Percentiles rank a stretch among this genome's conserved stretches.
These are phyloP conservation scores for Neurospora intermedia DNA, from an alignment of 495 filamentous ascomycete species.

Conservation along the genomic window DNA sequence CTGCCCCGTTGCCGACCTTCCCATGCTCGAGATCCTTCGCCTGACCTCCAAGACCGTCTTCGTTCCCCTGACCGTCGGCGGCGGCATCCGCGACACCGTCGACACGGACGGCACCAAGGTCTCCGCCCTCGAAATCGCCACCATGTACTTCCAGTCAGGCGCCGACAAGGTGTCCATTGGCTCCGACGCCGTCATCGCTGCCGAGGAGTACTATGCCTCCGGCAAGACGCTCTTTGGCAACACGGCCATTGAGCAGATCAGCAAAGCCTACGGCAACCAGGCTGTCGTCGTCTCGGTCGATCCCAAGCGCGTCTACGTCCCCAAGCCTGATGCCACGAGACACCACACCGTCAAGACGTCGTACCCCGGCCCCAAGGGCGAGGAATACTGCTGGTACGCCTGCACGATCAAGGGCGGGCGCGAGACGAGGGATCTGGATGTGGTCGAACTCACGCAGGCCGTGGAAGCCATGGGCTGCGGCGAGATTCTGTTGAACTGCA, in stretches of 20 bases:
- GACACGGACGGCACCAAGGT: conserved; percentile 83
- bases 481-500: conserved; percentile 92
- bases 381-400: conserved; percentile 90
- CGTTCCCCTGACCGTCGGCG: conserved; percentile 92
- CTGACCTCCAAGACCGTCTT: conserved; percentile 85
- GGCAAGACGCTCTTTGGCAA: conserved; percentile 60
- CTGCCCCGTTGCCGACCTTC: conserved; percentile 80
- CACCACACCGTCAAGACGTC: conserved; percentile 70
- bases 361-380: conserved; percentile 60
- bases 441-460: conserved; percentile 72
- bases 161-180: conserved; percentile 99
- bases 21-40: conserved; percentile 90
- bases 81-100: conserved; percentile 82
- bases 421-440: conserved; percentile 83
- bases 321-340: conserved; percentile 55
- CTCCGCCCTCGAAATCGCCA: conserved; percentile 82
- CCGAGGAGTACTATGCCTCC: conserved; percentile 71
- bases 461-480: conserved; percentile 95
- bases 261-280: conserved; percentile 87
- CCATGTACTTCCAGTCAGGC: conserved; percentile 93
- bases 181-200: conserved; percentile 84
- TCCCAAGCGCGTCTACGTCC: conserved; percentile 80
- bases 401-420: conserved; percentile 93
- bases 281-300: conserved; percentile 95
- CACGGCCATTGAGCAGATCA: conserved; percentile 92